A percentile compares a stretch with the other conserved stretches of the same genome.
These are phyloP conservation scores for Aspergillus ostianus DNA, from an alignment of 495 filamentous ascomycete genomes.

Conservation along the genomic window DNA sequence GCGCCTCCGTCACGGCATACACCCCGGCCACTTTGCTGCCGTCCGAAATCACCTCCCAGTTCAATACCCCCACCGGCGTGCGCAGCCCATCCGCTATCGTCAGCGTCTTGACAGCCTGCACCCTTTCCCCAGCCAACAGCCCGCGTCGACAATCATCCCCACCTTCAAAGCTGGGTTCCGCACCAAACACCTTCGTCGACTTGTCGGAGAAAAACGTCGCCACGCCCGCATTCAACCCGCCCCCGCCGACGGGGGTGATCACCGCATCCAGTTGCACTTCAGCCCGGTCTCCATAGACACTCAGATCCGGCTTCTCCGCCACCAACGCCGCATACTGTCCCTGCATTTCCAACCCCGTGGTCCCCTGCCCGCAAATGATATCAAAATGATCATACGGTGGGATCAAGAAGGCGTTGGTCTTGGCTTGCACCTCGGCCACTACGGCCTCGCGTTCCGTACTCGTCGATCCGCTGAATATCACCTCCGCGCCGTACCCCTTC, in stretches of 20 bases:
- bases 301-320: conserved; percentile 20
- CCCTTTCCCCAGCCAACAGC: conserved; percentile 56
- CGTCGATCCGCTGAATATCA: conserved; percentile 82
- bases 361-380: conserved; percentile 90
- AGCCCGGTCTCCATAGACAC: conserved; percentile 13
- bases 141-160: conserved; percentile 79
- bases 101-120: conserved; percentile 65
- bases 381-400: conserved; percentile 91
- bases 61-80: conserved; percentile 74
- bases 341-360: conserved; percentile 78
- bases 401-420: conserved; percentile 73
- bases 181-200: conserved; percentile 74
- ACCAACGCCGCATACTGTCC: conserved; percentile 61
- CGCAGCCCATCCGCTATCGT: conserved; percentile 91
- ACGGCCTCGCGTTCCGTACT: conserved; percentile 77
- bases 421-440: conserved; percentile 58
- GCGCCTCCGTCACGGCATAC: conserved; percentile 74
- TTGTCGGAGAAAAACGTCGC: conserved; percentile 72
- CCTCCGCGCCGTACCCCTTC: conserved; percentile 66
- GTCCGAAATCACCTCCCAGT: conserved; percentile 81
- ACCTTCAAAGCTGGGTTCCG: conserved; percentile 81
- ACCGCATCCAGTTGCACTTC: conserved; percentile 63
- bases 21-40: conserved; percentile 66
- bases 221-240: conserved; percentile 82
- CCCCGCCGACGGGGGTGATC: conserved; percentile 84